Evolutionary conservation across 2,329 filamentous ascomycete genomes (phyloP), one percentile per base, ranked within the genome.

Genomic region (Thelonectria blattea): DNA sequence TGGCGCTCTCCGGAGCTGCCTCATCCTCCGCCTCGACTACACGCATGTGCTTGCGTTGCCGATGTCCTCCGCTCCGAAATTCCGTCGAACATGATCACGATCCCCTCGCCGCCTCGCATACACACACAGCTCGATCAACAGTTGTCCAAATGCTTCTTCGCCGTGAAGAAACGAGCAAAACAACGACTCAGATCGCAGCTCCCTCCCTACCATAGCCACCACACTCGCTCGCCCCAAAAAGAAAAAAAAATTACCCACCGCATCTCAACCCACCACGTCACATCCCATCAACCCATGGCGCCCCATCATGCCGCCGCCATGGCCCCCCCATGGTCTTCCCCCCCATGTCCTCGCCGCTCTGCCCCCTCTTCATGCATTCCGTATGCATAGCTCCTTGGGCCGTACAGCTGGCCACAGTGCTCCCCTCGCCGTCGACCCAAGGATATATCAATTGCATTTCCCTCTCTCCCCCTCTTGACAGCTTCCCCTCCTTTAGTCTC

Each of bases 201-300:
- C 30, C 48, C 48, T 9, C 48, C 20, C 66, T n/a, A n/a, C n/a
- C n/a, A n/a, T 66, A 51, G 64, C 68, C 66, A 68, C 66, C 52
- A 22, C 47, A 49, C 47, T 50, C 48, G 45, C 46, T 56, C 17
- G 32, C 54, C 43, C 54, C 54, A 45, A 51, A 39, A 56, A 50
- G 42, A 61, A 37, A 66, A 63, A 61, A 46, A 62, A 57, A 65
- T 66, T 61, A 63, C 61, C 66, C 66, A 69, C 67, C 67, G 61
- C 65, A 68, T 66, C 58, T 58, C 58, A 62, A 69, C 63, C 64
- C 65, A 70, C 65, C 68, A 70, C 68, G 68, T 70, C 68, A 70
- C 68, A 71, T 70, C 68, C 68, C 65, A 65, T 63, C 68, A 69
- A 70, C 67, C 67, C 66, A 65, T 60, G 64, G 30, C 53, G 64